Conservation (phyloP, 2,329 filamentous ascomycete genomes). For the Neoarthrinium moseri region DNA sequence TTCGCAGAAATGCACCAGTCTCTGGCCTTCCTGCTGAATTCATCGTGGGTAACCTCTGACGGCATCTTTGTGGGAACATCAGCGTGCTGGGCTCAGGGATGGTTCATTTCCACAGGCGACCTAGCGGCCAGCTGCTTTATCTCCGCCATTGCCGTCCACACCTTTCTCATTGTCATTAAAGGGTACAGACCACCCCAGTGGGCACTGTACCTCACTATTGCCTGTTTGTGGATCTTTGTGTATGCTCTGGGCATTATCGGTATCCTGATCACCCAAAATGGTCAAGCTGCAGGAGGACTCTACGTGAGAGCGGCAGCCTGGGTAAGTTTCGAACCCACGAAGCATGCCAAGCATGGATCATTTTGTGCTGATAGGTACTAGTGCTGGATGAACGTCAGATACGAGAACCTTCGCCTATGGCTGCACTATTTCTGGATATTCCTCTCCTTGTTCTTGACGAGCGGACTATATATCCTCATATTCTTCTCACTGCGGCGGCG, state of each 20-base stretch:
- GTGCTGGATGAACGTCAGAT: constrained; percentile 61
- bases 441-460: constrained; percentile 32
- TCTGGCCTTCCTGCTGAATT: constrained; percentile 56
- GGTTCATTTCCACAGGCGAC: constrained; percentile 66
- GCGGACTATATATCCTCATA: constrained; percentile 34
- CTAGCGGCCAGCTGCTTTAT: constrained; percentile 67
- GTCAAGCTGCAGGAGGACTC: constrained; percentile 40
- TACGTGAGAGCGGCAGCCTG: constrained; percentile 58
- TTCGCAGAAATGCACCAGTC: constrained; percentile 10
- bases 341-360: background rate
- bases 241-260: constrained; percentile 56
- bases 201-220: constrained; percentile 48
- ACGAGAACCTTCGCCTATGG: constrained; percentile 51
- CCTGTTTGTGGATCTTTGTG: constrained; percentile 56
- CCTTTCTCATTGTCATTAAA: constrained; percentile 61
- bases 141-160: constrained; percentile 63
- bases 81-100: constrained; percentile 45
- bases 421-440: constrained; percentile 65
- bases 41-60: constrained; percentile 47
- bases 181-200: constrained; percentile 50
- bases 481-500: constrained; percentile 30
- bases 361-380: constrained; percentile 16
- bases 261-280: constrained; percentile 40
- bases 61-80: constrained; percentile 5
- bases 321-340: background rate